Evolutionary conservation across 2,329 filamentous ascomycete species (phyloP).

Genomic region (Cladophialophora psammophila): DNA sequence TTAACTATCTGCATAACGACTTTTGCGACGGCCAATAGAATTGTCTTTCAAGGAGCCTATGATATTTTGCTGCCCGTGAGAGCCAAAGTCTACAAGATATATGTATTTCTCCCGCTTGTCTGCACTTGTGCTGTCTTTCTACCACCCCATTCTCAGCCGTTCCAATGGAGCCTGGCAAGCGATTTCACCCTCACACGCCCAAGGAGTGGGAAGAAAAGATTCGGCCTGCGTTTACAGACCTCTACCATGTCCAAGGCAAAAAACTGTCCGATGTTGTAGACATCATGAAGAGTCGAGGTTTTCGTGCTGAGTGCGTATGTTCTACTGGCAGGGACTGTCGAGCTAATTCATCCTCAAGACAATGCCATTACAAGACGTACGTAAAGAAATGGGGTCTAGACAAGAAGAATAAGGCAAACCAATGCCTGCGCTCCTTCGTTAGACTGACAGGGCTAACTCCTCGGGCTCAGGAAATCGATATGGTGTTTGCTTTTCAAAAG

Average conservation of each 20-base stretch:
- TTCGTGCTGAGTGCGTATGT: conserved; percentile 2
- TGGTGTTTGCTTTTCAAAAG: conserved; percentile 13
- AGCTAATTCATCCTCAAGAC: neutral
- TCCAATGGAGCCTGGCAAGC: too few species aligned
- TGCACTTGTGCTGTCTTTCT: too few species aligned
- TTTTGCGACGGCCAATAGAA: too few species aligned
- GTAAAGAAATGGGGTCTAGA: conserved; percentile 10
- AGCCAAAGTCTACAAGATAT: too few species aligned
- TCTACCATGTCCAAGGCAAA: neutral
- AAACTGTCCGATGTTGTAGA: conserved; percentile 3
- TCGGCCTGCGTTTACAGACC: conserved; percentile 6
- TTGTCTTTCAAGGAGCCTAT: too few species aligned
- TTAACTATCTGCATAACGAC: too few species aligned
- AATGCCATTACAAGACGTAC: conserved; percentile 11
- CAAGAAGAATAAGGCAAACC: conserved; percentile 7
- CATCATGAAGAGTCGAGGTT: neutral
- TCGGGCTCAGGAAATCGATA: neutral
- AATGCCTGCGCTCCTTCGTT: neutral
- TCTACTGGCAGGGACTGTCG: neutral
- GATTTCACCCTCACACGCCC: conserved; percentile 8
- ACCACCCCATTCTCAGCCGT: too few species aligned
- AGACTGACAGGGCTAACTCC: neutral
- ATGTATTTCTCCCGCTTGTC: too few species aligned
- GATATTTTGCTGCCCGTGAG: too few species aligned
- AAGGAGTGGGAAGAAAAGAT: conserved; percentile 13